Percentiles rank a stretch among this genome's conserved stretches.
phyloP scores from a whole-genome alignment of 2,329 filamentous ascomycete genomes.

The Myotisia sp. region DNA sequence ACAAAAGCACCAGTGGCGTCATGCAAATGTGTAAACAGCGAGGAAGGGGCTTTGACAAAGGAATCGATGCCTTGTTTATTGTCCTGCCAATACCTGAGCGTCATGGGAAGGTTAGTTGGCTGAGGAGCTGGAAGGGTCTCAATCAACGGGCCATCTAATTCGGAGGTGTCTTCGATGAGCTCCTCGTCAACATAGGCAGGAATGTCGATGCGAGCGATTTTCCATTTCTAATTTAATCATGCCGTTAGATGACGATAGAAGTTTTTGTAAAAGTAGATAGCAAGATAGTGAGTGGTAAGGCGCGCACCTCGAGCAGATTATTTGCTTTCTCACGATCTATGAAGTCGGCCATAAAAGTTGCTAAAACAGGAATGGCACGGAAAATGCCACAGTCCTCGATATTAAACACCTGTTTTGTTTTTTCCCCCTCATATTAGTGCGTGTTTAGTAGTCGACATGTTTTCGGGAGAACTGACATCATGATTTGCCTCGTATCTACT shows the following conservation, averaged over 20 bases:
- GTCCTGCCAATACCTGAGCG: constrained; percentile 16
- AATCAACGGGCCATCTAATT: constrained; percentile 9
- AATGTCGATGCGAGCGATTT: constrained; percentile 17
- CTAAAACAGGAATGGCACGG: constrained; percentile 8
- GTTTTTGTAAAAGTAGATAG: neutral
- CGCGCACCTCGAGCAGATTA: constrained; percentile 22
- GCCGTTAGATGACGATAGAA: too few relatives aligned
- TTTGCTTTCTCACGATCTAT: constrained; percentile 20
- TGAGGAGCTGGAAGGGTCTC: neutral
- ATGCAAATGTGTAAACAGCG: constrained; percentile 15
- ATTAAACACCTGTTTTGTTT: constrained; percentile 17
- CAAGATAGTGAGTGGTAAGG: neutral
- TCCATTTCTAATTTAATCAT: constrained; percentile 19
- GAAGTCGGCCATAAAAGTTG: constrained; percentile 13
- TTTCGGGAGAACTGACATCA: constrained; percentile 13
- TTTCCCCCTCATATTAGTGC: too few relatives aligned
- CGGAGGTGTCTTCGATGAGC: constrained; percentile 12
- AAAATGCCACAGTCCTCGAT: constrained; percentile 15
- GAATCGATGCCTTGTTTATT: constrained; percentile 15
- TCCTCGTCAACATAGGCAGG: constrained; percentile 11
- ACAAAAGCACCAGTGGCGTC: constrained; percentile 19
- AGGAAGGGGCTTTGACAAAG: constrained; percentile 13
- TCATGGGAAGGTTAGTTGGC: constrained; percentile 1
- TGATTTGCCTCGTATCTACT: constrained; percentile 16
- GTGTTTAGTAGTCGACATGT: neutral